phyloP scores from a whole-genome alignment of 306 rosid species.

The Vigna unguiculata region DNA sequence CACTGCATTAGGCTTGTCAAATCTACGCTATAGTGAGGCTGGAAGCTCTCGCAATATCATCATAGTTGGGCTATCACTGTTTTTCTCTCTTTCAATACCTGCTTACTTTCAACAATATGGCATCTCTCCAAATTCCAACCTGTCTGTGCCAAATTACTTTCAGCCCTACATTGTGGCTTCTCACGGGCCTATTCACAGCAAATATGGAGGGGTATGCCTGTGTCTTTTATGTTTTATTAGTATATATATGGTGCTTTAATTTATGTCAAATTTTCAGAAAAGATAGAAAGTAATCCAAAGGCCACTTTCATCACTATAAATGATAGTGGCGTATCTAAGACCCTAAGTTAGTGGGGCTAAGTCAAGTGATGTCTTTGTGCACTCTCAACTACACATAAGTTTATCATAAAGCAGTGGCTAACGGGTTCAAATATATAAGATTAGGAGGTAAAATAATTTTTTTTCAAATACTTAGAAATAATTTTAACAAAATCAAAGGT shows the following conservation, averaged over 20 bases:
- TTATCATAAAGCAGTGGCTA: no score
- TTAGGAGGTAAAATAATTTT: no score
- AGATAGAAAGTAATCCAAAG: slow-evolving; percentile 9
- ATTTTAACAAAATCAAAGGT: no score
- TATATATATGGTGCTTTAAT: slow-evolving; percentile 33
- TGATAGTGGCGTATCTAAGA: no score
- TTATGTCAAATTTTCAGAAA: slow-evolving; percentile 23
- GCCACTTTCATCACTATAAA: slow-evolving; percentile 36
- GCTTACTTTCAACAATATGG: slow-evolving; percentile 98
- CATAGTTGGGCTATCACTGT: slow-evolving; percentile 92
- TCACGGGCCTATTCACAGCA: slow-evolving; percentile 87
- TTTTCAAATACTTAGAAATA: no score
- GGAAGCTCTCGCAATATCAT: slow-evolving; percentile 98
- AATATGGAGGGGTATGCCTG: slow-evolving; percentile 84
- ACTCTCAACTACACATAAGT: no score
- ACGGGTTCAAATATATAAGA: no score
- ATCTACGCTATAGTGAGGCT: slow-evolving; percentile 98
- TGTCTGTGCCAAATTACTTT: slow-evolving; percentile 76
- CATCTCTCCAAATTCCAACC: slow-evolving; percentile 77
- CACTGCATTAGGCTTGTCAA: slow-evolving; percentile 92
- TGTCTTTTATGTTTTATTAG: slow-evolving; percentile 18
- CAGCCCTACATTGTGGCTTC: slow-evolving; percentile 94
- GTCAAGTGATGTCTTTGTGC: no score
- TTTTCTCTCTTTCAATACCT: slow-evolving; percentile 91
- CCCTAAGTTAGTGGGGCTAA: no score